A percentile compares a stretch with the other conserved stretches of the same genome.
phyloP scores from a whole-genome alignment of 2,329 filamentous ascomycete species.

The Ophiocordyceps polyrhachis-furcata region DNA sequence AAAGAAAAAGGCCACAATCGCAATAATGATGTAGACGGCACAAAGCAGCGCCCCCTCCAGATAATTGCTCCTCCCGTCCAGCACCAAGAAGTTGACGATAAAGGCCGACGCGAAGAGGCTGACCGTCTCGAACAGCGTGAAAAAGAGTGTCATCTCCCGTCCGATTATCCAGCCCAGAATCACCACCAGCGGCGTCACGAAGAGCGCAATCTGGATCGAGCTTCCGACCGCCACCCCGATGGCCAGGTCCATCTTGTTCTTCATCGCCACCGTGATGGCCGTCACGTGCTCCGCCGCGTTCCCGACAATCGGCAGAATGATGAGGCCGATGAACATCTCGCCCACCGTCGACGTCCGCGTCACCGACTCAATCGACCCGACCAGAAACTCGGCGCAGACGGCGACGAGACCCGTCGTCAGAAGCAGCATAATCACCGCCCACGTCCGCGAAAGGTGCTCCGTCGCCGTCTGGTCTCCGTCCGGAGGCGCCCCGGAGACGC shows the following conservation, averaged over 20 bases:
- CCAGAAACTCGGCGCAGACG: constrained; percentile 41
- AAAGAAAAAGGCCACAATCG: constrained; percentile 6
- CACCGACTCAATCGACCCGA: constrained; percentile 37
- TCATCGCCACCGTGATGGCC: constrained; percentile 36
- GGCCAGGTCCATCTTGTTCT: constrained; percentile 43
- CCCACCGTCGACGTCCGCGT: constrained; percentile 28
- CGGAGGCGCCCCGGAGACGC: constrained; percentile 4
- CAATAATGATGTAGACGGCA: constrained; percentile 34
- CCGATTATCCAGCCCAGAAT: constrained; percentile 38
- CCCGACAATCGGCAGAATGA: constrained; percentile 42
- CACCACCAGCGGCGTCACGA: constrained; percentile 40
- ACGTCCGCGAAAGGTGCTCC: constrained; percentile 30
- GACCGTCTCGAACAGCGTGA: constrained; percentile 58
- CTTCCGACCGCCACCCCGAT: constrained; percentile 42
- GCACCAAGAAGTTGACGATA: constrained; percentile 58
- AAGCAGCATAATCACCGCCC: constrained; percentile 31
- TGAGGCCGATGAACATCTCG: constrained; percentile 40
- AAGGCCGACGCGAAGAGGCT: constrained; percentile 52
- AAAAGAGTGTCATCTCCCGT: constrained; percentile 43
- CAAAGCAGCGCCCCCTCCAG: constrained; percentile 37
- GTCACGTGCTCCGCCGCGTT: constrained; percentile 47
- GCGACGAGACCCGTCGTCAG: constrained; percentile 36
- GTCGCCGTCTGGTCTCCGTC: constrained; percentile 17
- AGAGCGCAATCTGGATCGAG: constrained; percentile 42
- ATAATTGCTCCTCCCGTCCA: constrained; percentile 36